Evolutionary conservation across 2,329 filamentous ascomycete species (phyloP).

Genomic region (Curvularia lunata): DNA sequence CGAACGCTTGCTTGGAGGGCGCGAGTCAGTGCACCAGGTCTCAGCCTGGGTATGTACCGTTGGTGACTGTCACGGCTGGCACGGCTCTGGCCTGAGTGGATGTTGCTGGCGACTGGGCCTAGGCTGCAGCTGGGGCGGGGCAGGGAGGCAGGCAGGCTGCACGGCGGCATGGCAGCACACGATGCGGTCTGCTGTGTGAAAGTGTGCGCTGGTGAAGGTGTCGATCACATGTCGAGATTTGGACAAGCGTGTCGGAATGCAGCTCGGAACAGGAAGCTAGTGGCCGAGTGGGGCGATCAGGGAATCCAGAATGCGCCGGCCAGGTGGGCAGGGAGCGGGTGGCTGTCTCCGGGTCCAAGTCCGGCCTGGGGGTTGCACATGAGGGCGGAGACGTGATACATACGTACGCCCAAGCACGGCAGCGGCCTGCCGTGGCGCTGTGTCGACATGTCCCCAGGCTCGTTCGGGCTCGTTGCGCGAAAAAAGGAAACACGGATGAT

Average conservation of each 20-base stretch:
- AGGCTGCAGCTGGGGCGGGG: conserved; percentile 18
- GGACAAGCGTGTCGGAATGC: conserved; percentile 14
- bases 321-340: conserved; percentile 20
- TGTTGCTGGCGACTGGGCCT: conserved; percentile 17
- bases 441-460: not conserved
- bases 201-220: conserved; percentile 22
- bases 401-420: not conserved
- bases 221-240: conserved; percentile 17
- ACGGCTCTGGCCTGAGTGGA: conserved; percentile 22
- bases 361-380: not conserved
- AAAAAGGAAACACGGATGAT: not conserved
- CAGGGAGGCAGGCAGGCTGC: conserved; percentile 26
- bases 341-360: conserved; percentile 16
- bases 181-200: conserved; percentile 14
- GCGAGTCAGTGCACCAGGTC: conserved; percentile 25
- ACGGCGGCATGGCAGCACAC: conserved; percentile 18
- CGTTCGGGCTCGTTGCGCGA: not conserved
- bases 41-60: conserved; percentile 4
- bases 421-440: not conserved
- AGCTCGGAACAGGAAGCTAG: conserved; percentile 4
- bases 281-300: conserved; percentile 6
- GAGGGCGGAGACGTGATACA: not conserved
- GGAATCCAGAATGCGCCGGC: conserved; percentile 6
- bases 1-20: conserved; percentile 23
- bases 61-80: conserved; percentile 1